Conservation (phyloP, 73 alveolate genomes). For the Tetrahymena borealis region DNA sequence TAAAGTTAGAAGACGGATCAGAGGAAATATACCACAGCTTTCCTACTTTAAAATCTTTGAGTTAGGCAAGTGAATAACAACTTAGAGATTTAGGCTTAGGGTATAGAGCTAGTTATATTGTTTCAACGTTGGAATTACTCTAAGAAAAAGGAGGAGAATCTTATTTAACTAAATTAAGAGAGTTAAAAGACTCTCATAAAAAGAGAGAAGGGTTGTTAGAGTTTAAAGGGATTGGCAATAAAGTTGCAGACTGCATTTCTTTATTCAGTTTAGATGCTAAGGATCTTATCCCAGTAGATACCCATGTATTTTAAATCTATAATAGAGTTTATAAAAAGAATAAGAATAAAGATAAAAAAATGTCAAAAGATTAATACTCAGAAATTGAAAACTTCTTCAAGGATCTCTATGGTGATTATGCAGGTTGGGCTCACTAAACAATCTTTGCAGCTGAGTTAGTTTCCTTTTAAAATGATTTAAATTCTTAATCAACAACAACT, state of each 20-base stretch:
- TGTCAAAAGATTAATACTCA: slow-evolving; percentile 42
- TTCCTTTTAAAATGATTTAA: background rate
- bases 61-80: slow-evolving; percentile 36
- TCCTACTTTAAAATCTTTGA: background rate
- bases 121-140: slow-evolving; percentile 16
- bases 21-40: slow-evolving; percentile 7
- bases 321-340: slow-evolving; percentile 45
- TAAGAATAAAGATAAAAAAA: background rate
- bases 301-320: slow-evolving; percentile 57
- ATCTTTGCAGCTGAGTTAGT: slow-evolving; percentile 61
- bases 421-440: slow-evolving; percentile 78
- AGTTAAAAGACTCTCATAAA: slow-evolving; percentile 10
- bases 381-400: slow-evolving; percentile 39
- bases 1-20: background rate
- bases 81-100: slow-evolving; percentile 61
- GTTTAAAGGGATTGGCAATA: slow-evolving; percentile 60
- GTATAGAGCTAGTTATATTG: slow-evolving; percentile 59
- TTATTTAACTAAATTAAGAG: slow-evolving; percentile 45
- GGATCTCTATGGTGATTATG: slow-evolving; percentile 48
- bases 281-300: slow-evolving; percentile 56
- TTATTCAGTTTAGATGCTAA: slow-evolving; percentile 54
- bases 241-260: slow-evolving; percentile 69
- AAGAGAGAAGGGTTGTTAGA: slow-evolving; percentile 29
- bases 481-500: slow-evolving; percentile 15
- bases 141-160: slow-evolving; percentile 58